A percentile compares a stretch with the other conserved stretches of the same genome.
Conservation (phyloP, 768 basidiomycete species). For the Clitopilus passeckerianus region DNA sequence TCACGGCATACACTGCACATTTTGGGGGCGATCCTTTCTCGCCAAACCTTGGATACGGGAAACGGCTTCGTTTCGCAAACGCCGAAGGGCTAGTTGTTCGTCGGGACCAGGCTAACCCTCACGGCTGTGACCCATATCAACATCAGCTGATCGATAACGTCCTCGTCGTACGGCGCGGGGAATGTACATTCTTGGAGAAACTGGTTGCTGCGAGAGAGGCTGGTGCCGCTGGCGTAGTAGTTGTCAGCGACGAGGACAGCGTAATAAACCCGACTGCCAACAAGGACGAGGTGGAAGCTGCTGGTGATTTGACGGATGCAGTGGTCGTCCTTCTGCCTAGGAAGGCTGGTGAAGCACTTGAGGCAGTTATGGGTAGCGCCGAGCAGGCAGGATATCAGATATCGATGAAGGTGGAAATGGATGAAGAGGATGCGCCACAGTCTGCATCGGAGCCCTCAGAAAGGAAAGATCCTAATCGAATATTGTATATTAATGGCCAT, state of each 20-base stretch:
- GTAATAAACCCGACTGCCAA: constrained; percentile 65
- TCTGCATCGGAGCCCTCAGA: constrained; percentile 16
- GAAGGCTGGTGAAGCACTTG: constrained; percentile 46
- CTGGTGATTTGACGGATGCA: constrained; percentile 53
- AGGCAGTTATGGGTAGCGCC: constrained; percentile 49
- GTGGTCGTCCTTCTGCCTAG: constrained; percentile 56
- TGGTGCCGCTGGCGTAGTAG: constrained; percentile 74
- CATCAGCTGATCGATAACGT: constrained; percentile 43
- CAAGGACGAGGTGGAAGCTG: constrained; percentile 45
- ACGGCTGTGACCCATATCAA: constrained; percentile 58
- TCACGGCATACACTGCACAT: constrained; percentile 57
- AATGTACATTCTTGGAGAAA: constrained; percentile 88
- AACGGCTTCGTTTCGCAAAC: constrained; percentile 40
- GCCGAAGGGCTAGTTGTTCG: constrained; percentile 51
- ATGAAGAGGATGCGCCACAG: constrained; percentile 21
- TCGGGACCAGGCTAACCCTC: constrained; percentile 43
- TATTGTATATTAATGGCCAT: constrained; percentile 75
- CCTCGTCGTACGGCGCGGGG: constrained; percentile 68
- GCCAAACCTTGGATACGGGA: constrained; percentile 13
- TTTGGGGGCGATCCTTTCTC: constrained; percentile 65
- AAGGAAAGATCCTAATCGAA: constrained; percentile 33
- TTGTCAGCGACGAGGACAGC: constrained; percentile 59
- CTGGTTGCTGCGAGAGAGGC: constrained; percentile 61
- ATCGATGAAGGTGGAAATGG: constrained; percentile 44
- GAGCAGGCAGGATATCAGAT: constrained; percentile 41